Percentiles rank a stretch among this genome's conserved stretches.
Conservation (phyloP, 768 basidiomycete genomes). For the Mycena latifolia region DNA sequence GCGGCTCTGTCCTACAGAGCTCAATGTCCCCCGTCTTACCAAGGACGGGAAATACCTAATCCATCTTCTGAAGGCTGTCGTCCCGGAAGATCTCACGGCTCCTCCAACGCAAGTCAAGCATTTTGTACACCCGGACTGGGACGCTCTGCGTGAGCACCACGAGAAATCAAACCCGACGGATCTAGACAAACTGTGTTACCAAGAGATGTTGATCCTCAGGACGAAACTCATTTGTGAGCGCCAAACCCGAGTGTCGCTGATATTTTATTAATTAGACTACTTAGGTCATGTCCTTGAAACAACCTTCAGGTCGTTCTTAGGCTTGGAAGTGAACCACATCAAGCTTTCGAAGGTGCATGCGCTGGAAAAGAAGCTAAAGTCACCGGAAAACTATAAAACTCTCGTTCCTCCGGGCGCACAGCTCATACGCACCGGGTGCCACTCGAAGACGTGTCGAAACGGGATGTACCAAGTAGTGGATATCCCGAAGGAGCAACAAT, state of each 20-base stretch:
- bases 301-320: slow-evolving; percentile 10
- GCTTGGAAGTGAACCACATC: neutral
- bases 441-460: slow-evolving; percentile 7
- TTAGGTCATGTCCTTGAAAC: slow-evolving; percentile 1
- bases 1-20: slow-evolving; percentile 4
- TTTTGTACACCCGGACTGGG: slow-evolving; percentile 8
- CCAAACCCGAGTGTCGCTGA: neutral
- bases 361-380: neutral
- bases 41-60: neutral
- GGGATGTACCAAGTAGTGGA: neutral
- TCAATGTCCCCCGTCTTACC: neutral
- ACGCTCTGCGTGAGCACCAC: neutral
- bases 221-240: slow-evolving; percentile 16
- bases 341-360: neutral
- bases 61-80: neutral
- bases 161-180: neutral
- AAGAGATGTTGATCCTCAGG: slow-evolving; percentile 2
- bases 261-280: neutral
- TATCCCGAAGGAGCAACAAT: neutral
- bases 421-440: neutral
- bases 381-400: neutral
- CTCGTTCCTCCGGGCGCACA: slow-evolving; percentile 4
- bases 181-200: neutral
- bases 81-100: neutral
- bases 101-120: neutral